These are phyloP conservation scores for Phaffomyces opuntiae DNA, from an alignment of 805 yeast genomes.

Conservation along the genomic window DNA sequence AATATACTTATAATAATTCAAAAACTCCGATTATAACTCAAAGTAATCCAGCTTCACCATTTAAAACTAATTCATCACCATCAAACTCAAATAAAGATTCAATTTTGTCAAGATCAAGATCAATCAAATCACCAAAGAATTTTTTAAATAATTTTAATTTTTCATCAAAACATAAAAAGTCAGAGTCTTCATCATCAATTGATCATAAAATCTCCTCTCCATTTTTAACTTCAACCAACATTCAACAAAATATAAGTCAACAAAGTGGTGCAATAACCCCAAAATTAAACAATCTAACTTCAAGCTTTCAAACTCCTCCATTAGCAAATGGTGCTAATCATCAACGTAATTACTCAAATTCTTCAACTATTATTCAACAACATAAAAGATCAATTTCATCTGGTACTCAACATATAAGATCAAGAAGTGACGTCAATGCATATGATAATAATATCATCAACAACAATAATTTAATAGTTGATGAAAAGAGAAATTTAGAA, in stretches of 20 bases:
- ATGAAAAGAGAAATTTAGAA: slow-evolving; percentile 20
- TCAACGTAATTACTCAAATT: slow-evolving; percentile 5
- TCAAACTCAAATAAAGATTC: neutral
- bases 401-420: slow-evolving; percentile 2
- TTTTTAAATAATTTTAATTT: slow-evolving; percentile 15
- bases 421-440: slow-evolving; percentile 3
- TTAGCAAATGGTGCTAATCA: slow-evolving; percentile 1
- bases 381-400: slow-evolving; percentile 1
- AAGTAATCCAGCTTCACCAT: slow-evolving; percentile 7
- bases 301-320: slow-evolving; percentile 23
- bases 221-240: slow-evolving; percentile 6
- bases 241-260: slow-evolving; percentile 3
- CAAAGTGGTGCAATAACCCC: slow-evolving; percentile 8
- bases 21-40: neutral
- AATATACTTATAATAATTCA: neutral
- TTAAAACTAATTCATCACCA: neutral
- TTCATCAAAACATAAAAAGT: slow-evolving; percentile 21
- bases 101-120: slow-evolving; percentile 10
- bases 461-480: slow-evolving; percentile 3
- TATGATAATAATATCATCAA: neutral
- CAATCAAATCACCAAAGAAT: slow-evolving; percentile 23
- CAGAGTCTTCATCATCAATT: slow-evolving; percentile 18
- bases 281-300: slow-evolving; percentile 14
- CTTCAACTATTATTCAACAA: neutral
- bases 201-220: slow-evolving; percentile 23